These are phyloP conservation scores for Aspergillus sclerotioniger DNA, from an alignment of 495 filamentous ascomycete genomes.

Conservation along the genomic window DNA sequence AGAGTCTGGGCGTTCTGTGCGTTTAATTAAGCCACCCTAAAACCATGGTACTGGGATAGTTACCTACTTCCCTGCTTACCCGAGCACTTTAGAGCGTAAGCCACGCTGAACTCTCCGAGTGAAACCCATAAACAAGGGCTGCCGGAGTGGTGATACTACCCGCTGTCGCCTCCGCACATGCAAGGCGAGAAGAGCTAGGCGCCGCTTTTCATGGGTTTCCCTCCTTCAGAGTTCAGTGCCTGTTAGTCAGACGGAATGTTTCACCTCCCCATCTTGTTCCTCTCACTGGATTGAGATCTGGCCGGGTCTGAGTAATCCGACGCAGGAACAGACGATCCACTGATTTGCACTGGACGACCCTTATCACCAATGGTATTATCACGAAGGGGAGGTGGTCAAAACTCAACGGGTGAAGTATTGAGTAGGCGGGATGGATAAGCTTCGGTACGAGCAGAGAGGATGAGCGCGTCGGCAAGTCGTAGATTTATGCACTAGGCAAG, in stretches of 20 bases:
- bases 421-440: background rate
- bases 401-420: background rate
- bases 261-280: conserved; percentile 8
- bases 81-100: too few species aligned
- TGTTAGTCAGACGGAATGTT: conserved; percentile 11
- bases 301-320: conserved; percentile 11
- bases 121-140: background rate
- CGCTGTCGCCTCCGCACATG: background rate
- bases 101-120: background rate
- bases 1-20: background rate
- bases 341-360: conserved; percentile 7
- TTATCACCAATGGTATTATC: background rate
- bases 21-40: background rate
- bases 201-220: background rate
- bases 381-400: background rate
- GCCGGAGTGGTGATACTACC: background rate
- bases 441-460: background rate
- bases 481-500: background rate
- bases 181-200: conserved; percentile 2
- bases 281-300: conserved; percentile 14
- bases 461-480: background rate
- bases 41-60: background rate
- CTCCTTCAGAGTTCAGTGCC: background rate
- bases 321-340: conserved; percentile 19
- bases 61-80: background rate